These are phyloP conservation scores for Rhypophila decipiens DNA, from an alignment of 495 filamentous ascomycete species.

Conservation along the genomic window DNA sequence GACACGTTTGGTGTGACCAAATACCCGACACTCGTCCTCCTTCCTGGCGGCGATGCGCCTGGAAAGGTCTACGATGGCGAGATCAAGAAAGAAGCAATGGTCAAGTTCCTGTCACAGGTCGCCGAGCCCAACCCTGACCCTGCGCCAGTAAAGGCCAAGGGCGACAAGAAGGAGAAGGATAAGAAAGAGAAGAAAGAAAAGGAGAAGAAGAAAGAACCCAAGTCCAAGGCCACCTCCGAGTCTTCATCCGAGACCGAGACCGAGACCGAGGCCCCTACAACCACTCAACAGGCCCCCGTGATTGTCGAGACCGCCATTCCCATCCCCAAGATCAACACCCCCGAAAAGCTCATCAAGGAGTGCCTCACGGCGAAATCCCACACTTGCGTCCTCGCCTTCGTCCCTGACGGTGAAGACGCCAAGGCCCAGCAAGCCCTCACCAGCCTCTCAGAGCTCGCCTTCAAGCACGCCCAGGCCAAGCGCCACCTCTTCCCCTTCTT, in stretches of 20 bases:
- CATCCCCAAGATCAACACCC: constrained; percentile 41
- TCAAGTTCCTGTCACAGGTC: constrained; percentile 75
- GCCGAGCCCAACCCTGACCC: constrained; percentile 68
- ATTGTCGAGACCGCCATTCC: constrained; percentile 48
- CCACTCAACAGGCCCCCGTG: constrained; percentile 36
- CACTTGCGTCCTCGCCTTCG: constrained; percentile 80
- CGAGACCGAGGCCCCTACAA: constrained; percentile 27
- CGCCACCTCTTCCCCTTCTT: constrained; percentile 77
- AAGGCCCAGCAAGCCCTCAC: constrained; percentile 51
- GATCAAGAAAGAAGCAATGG: constrained; percentile 76
- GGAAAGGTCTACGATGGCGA: constrained; percentile 73
- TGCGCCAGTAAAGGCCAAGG: constrained; percentile 45
- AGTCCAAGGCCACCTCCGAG: constrained; percentile 31
- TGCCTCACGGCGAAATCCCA: constrained; percentile 72
- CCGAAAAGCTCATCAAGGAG: constrained; percentile 54
- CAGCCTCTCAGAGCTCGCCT: constrained; percentile 66
- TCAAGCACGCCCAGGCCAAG: constrained; percentile 59
- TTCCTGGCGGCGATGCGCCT: constrained; percentile 67
- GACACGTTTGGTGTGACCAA: constrained; percentile 67
- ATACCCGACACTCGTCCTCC: constrained; percentile 74
- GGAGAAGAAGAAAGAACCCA: constrained; percentile 42
- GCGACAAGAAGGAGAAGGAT: constrained; percentile 43
- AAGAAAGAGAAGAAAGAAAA: constrained; percentile 45
- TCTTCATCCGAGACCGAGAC: constrained; percentile 27
- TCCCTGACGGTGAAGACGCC: constrained; percentile 51